Percentiles rank a stretch among this genome's conserved stretches.
Evolutionary conservation across 169 alveolate species (phyloP).

Genomic region (Ichthyophthirius multifiliis): DNA sequence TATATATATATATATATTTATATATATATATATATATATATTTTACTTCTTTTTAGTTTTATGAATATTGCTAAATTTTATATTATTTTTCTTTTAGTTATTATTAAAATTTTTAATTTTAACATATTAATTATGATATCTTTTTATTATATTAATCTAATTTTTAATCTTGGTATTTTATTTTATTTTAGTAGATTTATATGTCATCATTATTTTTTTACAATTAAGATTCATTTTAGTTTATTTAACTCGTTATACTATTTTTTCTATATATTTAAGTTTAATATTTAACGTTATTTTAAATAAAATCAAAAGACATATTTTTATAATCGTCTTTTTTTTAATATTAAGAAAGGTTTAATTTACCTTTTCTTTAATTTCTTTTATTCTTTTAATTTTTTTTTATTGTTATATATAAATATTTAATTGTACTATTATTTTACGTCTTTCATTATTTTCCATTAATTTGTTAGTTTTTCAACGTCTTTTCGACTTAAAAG

Average conservation of each 20-base stretch:
- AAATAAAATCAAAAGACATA: too few relatives aligned
- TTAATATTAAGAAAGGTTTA: too few relatives aligned
- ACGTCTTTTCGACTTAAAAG: not conserved
- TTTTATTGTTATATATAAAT: not conserved
- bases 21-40: not conserved
- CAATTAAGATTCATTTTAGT: too few relatives aligned
- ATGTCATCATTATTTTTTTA: too few relatives aligned
- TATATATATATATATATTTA: not conserved
- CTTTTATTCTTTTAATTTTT: not conserved
- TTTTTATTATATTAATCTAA: not conserved
- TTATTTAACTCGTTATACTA: too few relatives aligned
- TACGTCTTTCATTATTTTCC: slow-evolving; percentile 7
- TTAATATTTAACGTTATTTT: too few relatives aligned
- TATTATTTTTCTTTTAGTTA: not conserved
- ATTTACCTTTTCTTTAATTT: not conserved
- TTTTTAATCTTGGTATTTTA: not conserved
- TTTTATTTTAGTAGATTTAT: too few relatives aligned
- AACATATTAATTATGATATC: not conserved
- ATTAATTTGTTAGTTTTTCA: not conserved
- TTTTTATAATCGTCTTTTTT: too few relatives aligned
- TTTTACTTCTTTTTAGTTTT: not conserved
- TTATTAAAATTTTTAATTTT: not conserved
- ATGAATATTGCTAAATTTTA: not conserved
- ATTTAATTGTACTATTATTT: not conserved
- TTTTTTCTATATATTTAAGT: too few relatives aligned